phyloP scores from a whole-genome alignment of 1,139 yeast genomes.

The Taphrina confusa region DNA sequence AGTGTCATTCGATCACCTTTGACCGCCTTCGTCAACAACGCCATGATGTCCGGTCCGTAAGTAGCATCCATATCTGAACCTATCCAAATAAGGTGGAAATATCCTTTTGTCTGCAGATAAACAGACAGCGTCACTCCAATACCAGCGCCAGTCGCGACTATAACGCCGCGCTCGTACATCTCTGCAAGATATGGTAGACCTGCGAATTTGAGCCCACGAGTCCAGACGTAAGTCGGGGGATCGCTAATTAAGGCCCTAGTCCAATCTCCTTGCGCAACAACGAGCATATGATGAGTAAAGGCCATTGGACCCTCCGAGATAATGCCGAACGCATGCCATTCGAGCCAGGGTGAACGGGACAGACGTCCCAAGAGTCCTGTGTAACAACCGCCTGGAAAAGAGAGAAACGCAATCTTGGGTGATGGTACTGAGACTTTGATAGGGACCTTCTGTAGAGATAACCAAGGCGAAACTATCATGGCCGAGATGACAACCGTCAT shows the following conservation, averaged over 20 bases:
- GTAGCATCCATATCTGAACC: slow-evolving; percentile 25
- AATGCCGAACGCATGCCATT: slow-evolving; percentile 32
- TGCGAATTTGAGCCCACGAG: slow-evolving; percentile 29
- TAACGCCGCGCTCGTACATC: slow-evolving; percentile 31
- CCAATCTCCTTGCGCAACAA: slow-evolving; percentile 34
- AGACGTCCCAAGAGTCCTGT: slow-evolving; percentile 29
- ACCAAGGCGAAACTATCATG: slow-evolving; percentile 32
- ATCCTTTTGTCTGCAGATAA: slow-evolving; percentile 22
- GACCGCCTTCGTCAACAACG: slow-evolving; percentile 17
- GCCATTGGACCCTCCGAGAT: slow-evolving; percentile 31
- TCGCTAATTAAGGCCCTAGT: slow-evolving; percentile 23
- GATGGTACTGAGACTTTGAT: slow-evolving; percentile 26
- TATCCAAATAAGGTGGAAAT: slow-evolving; percentile 31
- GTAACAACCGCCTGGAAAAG: slow-evolving; percentile 31
- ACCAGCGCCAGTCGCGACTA: slow-evolving; percentile 34
- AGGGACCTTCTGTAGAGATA: slow-evolving; percentile 20
- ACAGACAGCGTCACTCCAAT: slow-evolving; percentile 31
- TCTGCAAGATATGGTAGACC: slow-evolving; percentile 32
- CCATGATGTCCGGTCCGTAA: slow-evolving; percentile 31
- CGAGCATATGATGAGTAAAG: slow-evolving; percentile 32
- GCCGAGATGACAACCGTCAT: slow-evolving; percentile 8
- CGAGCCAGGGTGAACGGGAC: slow-evolving; percentile 30
- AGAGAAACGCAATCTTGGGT: slow-evolving; percentile 26
- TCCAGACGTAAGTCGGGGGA: slow-evolving; percentile 30
- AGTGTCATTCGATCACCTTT: slow-evolving; percentile 25